Evolutionary conservation across 805 yeast genomes (phyloP), one percentile per base, ranked within the genome.

Genomic region (Kluyveromyces aestuarii): DNA sequence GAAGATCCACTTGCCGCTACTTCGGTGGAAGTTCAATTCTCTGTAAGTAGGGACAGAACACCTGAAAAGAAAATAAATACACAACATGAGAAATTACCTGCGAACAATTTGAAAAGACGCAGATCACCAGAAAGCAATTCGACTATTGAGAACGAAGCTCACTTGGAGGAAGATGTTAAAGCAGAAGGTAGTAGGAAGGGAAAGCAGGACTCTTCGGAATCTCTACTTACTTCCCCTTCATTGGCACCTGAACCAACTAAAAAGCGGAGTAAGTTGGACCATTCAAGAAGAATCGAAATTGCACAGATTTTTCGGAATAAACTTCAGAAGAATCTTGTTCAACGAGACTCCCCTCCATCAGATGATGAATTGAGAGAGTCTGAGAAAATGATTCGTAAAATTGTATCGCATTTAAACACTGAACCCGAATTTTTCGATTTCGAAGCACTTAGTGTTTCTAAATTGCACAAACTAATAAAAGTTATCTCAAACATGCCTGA

Each of bases 391-490:
- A 50, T 64, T 16, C 48, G 48, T 21, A 62, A 56, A 47, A 62
- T 64, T 13, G 45, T 46, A 16, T 62, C 58, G 9, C 63, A 61
- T 46, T 30, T 55, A 30, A 52, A 53, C n/a, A 53, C 53, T 16
- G 53, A 56, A 8, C 64, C 64, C 6, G 56, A 59, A 13, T 62
- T 63, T 45, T 64, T 64, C 45, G 67, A 63, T 47, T n/a, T 61
- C 4, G 56, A 58, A 9, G 58, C 67, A 8, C 50, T 64, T 17
- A 50, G 60, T 40, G 55, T 53, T 44, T 59, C 62, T 47, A 64
- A 64, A 51, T 40, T 64, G 40, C 64, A 63, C 44, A 64, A 64
- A 48, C 48, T 64, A 37, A 50, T 64, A 30, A 62, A 58, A 52
- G 64, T 60, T 5, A 63, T 64, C 9, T 50, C 57, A 11, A 57